Conservation (phyloP, 345 rosid genomes). For the Nephelium lappaceum region DNA sequence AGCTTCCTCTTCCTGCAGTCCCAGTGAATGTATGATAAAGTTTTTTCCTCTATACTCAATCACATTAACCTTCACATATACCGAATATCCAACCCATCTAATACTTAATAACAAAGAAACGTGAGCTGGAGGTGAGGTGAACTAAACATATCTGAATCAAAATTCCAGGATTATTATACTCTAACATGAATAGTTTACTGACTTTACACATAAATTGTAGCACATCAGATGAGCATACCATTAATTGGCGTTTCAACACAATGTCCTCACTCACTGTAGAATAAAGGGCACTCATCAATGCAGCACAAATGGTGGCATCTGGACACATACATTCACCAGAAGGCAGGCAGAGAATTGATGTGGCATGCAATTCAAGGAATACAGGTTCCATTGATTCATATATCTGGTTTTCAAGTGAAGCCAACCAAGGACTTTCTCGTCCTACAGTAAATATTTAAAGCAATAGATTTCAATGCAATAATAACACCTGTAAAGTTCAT, state of each 20-base stretch:
- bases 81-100: background rate
- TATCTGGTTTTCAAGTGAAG: conserved; percentile 54
- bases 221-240: conserved; percentile 47
- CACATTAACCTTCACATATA: background rate
- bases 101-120: background rate
- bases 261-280: conserved; percentile 80
- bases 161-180: background rate
- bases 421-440: conserved; percentile 71
- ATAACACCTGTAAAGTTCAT: background rate
- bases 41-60: background rate
- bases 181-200: background rate
- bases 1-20: too few relatives aligned
- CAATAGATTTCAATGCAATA: conserved; percentile 24
- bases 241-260: conserved; percentile 74
- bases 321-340: conserved; percentile 93
- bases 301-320: conserved; percentile 82
- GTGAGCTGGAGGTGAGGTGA: conserved; percentile 37
- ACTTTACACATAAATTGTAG: background rate
- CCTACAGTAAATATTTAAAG: conserved; percentile 45
- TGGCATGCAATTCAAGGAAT: conserved; percentile 86
- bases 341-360: conserved; percentile 89
- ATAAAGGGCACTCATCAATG: conserved; percentile 92
- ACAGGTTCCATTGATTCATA: conserved; percentile 51
- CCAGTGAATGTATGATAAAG: background rate
- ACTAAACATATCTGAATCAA: background rate